A percentile compares a stretch with the other conserved stretches of the same genome.
Evolutionary conservation across 305 asterid genomes (phyloP).

Genomic region (Fraxinus platypoda): DNA sequence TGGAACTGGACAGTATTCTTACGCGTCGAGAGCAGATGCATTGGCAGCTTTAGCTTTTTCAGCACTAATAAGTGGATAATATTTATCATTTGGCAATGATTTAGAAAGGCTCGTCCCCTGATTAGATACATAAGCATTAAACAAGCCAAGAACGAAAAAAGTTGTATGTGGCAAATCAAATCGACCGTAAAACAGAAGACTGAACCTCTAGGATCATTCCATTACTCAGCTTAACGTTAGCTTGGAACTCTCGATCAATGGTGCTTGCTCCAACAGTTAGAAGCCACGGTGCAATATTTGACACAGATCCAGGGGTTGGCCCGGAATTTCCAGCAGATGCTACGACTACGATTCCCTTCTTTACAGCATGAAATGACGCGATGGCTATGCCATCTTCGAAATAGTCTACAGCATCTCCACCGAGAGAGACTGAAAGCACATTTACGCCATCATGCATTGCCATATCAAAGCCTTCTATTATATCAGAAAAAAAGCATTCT

Average conservation of each 20-base stretch:
- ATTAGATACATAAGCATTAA: not conserved
- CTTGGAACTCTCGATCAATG: conserved; percentile 18
- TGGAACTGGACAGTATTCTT: conserved; percentile 14
- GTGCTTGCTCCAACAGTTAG: conserved; percentile 32
- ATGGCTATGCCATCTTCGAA: conserved; percentile 19
- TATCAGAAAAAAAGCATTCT: conserved; percentile 25
- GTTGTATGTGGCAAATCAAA: not conserved
- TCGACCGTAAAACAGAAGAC: not conserved
- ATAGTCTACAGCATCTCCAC: conserved; percentile 8
- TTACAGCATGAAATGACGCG: conserved; percentile 27
- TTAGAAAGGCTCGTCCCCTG: conserved; percentile 23
- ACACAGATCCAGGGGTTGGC: conserved; percentile 12
- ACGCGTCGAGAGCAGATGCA: conserved; percentile 25
- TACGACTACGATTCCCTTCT: conserved; percentile 24
- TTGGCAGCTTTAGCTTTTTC: conserved; percentile 19
- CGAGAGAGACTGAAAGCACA: conserved; percentile 25
- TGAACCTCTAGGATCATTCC: conserved; percentile 23
- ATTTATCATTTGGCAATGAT: conserved; percentile 12
- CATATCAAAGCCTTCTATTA: conserved; percentile 27
- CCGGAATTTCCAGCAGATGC: conserved; percentile 30
- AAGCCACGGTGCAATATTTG: conserved; percentile 27
- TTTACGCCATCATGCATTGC: conserved; percentile 36
- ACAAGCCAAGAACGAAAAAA: not conserved
- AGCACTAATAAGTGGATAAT: conserved; percentile 28
- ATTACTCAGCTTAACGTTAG: conserved; percentile 18